Evolutionary conservation across 139 green algal species (phyloP).

Genomic region (Chlorella sp.): DNA sequence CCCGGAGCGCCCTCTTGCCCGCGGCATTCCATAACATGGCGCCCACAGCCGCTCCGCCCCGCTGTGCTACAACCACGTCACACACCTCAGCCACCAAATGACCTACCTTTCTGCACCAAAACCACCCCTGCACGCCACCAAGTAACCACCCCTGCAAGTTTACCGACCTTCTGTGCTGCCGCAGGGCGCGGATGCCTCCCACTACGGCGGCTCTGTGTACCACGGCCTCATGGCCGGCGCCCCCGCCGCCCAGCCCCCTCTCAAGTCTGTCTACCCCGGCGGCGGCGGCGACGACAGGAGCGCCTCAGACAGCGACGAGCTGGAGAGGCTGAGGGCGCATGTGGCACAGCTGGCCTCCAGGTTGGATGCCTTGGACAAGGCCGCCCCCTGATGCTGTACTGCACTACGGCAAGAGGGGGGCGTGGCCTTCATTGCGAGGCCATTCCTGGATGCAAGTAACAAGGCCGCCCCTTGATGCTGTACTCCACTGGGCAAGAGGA

Average conservation of each 20-base stretch:
- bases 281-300: too few relatives aligned
- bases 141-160: not conserved
- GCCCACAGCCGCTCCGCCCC: not conserved
- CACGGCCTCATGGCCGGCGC: not conserved
- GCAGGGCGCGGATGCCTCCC: slow-evolving; percentile 22
- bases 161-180: not conserved
- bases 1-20: not conserved
- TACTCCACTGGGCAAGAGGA: too few relatives aligned
- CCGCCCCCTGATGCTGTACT: too few relatives aligned
- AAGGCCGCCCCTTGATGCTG: too few relatives aligned
- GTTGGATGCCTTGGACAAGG: slow-evolving; percentile 1
- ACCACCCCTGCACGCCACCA: not conserved
- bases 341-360: slow-evolving; percentile 16
- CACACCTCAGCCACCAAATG: not conserved
- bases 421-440: too few relatives aligned
- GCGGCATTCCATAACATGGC: too few relatives aligned
- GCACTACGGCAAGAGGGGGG: too few relatives aligned
- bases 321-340: slow-evolving; percentile 15
- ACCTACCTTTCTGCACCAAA: not conserved
- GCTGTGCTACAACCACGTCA: not conserved
- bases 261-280: not conserved
- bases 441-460: too few relatives aligned
- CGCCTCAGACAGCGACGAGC: not conserved
- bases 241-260: not conserved
- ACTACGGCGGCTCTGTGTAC: slow-evolving; percentile 29